Base-by-base conservation (phyloP, 2,329 filamentous ascomycete species). In the Grosmannia clavigera region DNA sequence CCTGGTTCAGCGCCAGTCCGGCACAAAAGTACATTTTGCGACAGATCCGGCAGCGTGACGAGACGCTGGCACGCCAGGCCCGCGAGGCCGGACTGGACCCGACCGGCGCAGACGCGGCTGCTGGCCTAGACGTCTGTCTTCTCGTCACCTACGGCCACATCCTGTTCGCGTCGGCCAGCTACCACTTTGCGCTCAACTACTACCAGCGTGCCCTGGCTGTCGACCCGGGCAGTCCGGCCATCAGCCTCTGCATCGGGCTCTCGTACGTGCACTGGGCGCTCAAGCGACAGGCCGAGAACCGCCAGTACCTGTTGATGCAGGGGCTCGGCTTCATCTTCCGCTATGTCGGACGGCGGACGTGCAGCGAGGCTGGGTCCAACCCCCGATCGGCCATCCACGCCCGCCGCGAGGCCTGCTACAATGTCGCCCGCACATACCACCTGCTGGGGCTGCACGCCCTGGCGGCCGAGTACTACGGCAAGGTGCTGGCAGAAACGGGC, bases 141-240 rank as follows among this genome's bases (percentile, higher is more conserved):
- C 80, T 99, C 14, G 87, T 92, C 70, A 80, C 96, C 0, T 97
- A 96, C 69, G 94, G 89, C 0, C 89, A 97, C 69, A 90, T 96
- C 62, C 78, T 96, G 5, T 91, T 90, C 67, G 86, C 86, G 0
- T 90, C 90, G 3, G 89, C 86, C 57, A 90, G 86, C 65, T 95
- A 94, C 72, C 84, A 85, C 16, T 89, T 87, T 66, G 89, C 94
- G 0, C 75, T 97, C 40, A 92, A 88, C 66, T 97, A 96, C 75
- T 95, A 95, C 68, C 84, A 92, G 67, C 83, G 88, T 60, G 88
- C 87, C 1, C 81, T 84, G 60, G 82, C 88, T 1, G 74, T 96
- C 2, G 86, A 91, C 64, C 87, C 88, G 0, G 73, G 80, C 9
- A 95, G 96, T 67, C 81, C 87, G 0, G 83, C 89, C 67, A 81